phyloP scores from a whole-genome alignment of 2,329 filamentous ascomycete species.

The Nemania diffusa region DNA sequence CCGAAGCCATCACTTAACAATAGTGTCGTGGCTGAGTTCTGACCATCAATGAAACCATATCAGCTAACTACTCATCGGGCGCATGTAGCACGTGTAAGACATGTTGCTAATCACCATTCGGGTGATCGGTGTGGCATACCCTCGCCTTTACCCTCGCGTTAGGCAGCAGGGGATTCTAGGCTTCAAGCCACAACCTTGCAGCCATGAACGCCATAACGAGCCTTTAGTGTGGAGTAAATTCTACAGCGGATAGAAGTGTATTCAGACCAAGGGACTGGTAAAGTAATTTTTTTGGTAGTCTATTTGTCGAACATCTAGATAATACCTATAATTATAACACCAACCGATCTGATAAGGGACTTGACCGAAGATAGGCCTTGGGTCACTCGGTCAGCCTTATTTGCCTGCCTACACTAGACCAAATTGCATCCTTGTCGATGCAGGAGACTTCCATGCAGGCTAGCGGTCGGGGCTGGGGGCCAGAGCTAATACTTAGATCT shows the following conservation, averaged over 20 bases:
- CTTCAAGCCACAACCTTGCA: conserved; percentile 25
- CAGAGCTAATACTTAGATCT: neutral
- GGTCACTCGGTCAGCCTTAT: conserved; percentile 30
- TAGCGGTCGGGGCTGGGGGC: conserved; percentile 18
- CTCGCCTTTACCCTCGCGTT: conserved; percentile 10
- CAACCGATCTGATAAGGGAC: neutral
- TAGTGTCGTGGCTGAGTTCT: conserved; percentile 24
- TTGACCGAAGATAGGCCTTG: neutral
- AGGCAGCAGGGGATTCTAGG: conserved; percentile 27
- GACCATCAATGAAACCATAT: conserved; percentile 12
- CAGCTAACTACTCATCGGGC: conserved; percentile 19
- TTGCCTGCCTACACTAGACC: neutral
- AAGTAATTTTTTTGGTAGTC: neutral
- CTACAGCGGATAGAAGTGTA: neutral
- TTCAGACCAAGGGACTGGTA: neutral
- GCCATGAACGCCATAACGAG: neutral
- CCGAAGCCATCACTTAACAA: neutral
- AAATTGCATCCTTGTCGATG: conserved; percentile 9
- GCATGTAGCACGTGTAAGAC: conserved; percentile 18
- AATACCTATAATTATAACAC: neutral
- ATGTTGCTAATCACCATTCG: conserved; percentile 6
- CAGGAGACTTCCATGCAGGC: conserved; percentile 14
- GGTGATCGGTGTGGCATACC: conserved; percentile 16
- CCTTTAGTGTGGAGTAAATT: neutral
- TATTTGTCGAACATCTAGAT: neutral